A percentile compares a stretch with the other conserved stretches of the same genome.
Evolutionary conservation across 2,329 filamentous ascomycete species (phyloP).

Genomic region (Talaromyces amestolkiae): DNA sequence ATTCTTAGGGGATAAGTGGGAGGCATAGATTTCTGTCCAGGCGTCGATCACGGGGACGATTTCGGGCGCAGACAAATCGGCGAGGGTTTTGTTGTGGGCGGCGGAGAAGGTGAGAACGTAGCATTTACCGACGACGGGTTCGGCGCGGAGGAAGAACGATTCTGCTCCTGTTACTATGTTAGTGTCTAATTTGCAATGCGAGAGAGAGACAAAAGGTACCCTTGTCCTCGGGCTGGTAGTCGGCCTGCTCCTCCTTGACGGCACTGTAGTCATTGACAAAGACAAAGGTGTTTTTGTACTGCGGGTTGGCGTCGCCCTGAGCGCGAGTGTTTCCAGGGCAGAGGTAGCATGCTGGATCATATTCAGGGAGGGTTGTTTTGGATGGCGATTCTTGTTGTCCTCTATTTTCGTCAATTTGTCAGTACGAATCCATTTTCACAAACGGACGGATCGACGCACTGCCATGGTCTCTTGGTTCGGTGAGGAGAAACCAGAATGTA

Average conservation of each 20-base stretch:
- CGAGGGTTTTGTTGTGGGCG: slow-evolving; percentile 85
- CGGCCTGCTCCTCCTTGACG: slow-evolving; percentile 86
- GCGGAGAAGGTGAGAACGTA: slow-evolving; percentile 95
- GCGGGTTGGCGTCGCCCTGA: slow-evolving; percentile 79
- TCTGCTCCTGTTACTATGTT: slow-evolving; percentile 58
- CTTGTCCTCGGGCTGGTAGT: slow-evolving; percentile 61
- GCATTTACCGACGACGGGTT: slow-evolving; percentile 89
- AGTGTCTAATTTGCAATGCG: background rate
- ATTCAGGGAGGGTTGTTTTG: slow-evolving; percentile 69
- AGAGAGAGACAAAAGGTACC: slow-evolving; percentile 31
- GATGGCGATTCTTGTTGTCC: slow-evolving; percentile 72
- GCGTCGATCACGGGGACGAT: slow-evolving; percentile 82
- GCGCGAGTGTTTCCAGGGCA: slow-evolving; percentile 90
- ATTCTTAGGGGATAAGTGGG: slow-evolving; percentile 71
- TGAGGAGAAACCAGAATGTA: slow-evolving; percentile 96
- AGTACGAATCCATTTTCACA: background rate
- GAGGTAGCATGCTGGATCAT: slow-evolving; percentile 91
- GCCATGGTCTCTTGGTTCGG: slow-evolving; percentile 95
- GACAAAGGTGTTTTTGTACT: slow-evolving; percentile 82
- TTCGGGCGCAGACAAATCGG: slow-evolving; percentile 74
- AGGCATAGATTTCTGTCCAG: slow-evolving; percentile 87
- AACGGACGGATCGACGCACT: slow-evolving; percentile 59
- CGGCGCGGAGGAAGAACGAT: slow-evolving; percentile 73
- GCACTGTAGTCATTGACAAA: slow-evolving; percentile 98
- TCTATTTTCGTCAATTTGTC: slow-evolving; percentile 44